phyloP scores from a whole-genome alignment of 2,329 filamentous ascomycete species.

The Xylaria digitata region DNA sequence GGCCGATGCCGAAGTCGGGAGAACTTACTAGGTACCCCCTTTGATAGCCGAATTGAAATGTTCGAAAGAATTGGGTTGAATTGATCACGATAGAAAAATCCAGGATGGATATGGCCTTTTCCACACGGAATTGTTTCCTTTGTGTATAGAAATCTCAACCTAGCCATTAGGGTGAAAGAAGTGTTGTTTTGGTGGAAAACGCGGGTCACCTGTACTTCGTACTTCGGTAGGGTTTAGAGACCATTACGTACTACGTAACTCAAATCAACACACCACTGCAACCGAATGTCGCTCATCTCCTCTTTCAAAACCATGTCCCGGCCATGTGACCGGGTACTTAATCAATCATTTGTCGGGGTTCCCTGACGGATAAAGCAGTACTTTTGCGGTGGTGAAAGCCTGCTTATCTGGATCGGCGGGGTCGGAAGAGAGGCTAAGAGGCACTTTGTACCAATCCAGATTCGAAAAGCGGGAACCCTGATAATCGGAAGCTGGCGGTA shows the following conservation, averaged over 20 bases:
- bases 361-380: constrained; percentile 3
- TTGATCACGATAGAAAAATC: not conserved
- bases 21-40: not conserved
- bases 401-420: constrained; percentile 18
- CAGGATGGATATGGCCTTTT: not conserved
- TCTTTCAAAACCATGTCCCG: not conserved
- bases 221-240: constrained; percentile 6
- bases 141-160: not conserved
- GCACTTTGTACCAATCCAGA: constrained; percentile 19
- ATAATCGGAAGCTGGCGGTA: not conserved
- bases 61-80: not conserved
- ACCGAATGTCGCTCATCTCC: constrained; percentile 1
- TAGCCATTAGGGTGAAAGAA: constrained; percentile 1
- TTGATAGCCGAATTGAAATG: not conserved
- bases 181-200: not conserved
- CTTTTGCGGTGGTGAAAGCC: not conserved
- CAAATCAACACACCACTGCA: constrained; percentile 6
- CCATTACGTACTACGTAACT: constrained; percentile 27
- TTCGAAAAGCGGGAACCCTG: constrained; percentile 30
- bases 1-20: not conserved
- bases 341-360: constrained; percentile 1
- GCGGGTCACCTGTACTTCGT: not conserved
- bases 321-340: constrained; percentile 9
- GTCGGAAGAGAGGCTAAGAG: constrained; percentile 18
- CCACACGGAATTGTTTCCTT: not conserved